phyloP scores from a whole-genome alignment of 805 yeast species.

The Zygotorulaspora chibaensis region DNA sequence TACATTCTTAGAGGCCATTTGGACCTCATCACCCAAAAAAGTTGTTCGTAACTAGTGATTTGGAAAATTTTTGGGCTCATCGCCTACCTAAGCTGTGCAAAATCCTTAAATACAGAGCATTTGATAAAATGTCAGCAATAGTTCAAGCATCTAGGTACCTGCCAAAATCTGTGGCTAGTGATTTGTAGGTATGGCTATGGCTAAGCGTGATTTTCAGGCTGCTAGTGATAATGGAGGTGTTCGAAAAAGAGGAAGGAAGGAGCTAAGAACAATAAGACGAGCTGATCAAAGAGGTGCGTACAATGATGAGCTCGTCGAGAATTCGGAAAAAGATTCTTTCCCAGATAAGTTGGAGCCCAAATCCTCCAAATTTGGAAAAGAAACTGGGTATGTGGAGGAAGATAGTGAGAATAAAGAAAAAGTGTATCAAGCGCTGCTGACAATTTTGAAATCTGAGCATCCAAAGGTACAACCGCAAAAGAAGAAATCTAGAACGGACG shows the following conservation, averaged over 20 bases:
- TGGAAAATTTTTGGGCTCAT: constrained; percentile 20
- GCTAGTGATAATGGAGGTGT: constrained; percentile 11
- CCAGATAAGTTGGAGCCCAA: constrained; percentile 4
- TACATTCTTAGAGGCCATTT: background rate
- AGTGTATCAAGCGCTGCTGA: constrained; percentile 65
- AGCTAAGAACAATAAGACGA: constrained; percentile 50
- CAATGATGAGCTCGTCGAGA: constrained; percentile 16
- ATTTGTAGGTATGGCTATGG: background rate
- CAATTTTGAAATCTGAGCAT: constrained; percentile 52
- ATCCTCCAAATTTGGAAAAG: constrained; percentile 10
- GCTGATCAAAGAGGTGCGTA: constrained; percentile 32
- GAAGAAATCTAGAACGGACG: constrained; percentile 8
- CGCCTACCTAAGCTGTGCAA: constrained; percentile 4
- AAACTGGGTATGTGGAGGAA: constrained; percentile 12
- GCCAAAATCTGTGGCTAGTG: background rate
- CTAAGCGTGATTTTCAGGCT: constrained; percentile 1
- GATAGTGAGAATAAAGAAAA: constrained; percentile 34
- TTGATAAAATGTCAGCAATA: background rate
- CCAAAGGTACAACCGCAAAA: constrained; percentile 21
- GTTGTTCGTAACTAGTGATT: constrained; percentile 10
- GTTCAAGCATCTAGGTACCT: background rate
- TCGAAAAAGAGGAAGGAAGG: constrained; percentile 52
- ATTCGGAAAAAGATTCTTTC: constrained; percentile 16
- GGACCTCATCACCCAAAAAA: constrained; percentile 3
- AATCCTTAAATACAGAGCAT: background rate